These are phyloP conservation scores for Bacterosira constricta DNA, from an alignment of 108 stramenopile species.

Conservation along the genomic window DNA sequence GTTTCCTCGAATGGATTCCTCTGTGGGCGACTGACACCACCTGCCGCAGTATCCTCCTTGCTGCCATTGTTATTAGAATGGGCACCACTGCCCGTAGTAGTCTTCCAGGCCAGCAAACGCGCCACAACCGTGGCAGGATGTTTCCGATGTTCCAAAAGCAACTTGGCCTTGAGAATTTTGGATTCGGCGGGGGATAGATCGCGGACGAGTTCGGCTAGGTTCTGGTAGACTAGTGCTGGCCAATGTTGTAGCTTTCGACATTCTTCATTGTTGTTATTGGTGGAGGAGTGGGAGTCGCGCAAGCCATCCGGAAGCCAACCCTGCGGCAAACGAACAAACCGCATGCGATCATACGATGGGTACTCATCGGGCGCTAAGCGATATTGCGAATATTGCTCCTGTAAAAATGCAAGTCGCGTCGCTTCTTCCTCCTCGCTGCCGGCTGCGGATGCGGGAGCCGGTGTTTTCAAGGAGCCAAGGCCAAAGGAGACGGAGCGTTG, in stretches of 20 bases:
- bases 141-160: neutral
- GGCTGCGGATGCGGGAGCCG: too few relatives aligned
- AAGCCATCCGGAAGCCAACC: neutral
- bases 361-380: neutral
- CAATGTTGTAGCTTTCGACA: slow-evolving; percentile 5
- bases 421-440: neutral
- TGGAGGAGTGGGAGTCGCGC: neutral
- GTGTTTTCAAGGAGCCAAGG: too few relatives aligned
- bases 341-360: slow-evolving; percentile 21
- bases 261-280: neutral
- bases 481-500: neutral
- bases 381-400: neutral
- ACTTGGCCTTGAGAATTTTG: slow-evolving; percentile 6
- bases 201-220: slow-evolving; percentile 11
- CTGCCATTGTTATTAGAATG: neutral
- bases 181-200: slow-evolving; percentile 1
- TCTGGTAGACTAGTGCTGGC: slow-evolving; percentile 30
- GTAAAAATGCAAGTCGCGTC: too few relatives aligned
- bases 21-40: neutral
- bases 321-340: slow-evolving; percentile 17
- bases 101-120: slow-evolving; percentile 26
- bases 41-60: neutral
- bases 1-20: neutral
- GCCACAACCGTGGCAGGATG: neutral
- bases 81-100: too few relatives aligned